Evolutionary conservation across 345 rosid genomes (phyloP).

Genomic region (Populus ilicifolia): DNA sequence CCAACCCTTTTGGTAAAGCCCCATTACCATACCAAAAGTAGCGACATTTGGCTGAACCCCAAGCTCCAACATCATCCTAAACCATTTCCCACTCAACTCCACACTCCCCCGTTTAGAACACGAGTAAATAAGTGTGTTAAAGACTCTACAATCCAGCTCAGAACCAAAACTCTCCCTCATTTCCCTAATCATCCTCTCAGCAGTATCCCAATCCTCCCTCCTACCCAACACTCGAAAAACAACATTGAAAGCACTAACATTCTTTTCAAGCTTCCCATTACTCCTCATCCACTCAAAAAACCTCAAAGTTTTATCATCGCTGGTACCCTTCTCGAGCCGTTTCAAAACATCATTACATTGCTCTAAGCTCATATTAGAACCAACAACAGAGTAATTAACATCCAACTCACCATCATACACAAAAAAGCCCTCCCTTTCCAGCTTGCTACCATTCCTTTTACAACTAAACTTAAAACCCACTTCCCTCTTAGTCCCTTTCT

Average conservation of each 20-base stretch:
- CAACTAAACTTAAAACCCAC: constrained; percentile 28
- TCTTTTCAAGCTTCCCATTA: constrained; percentile 55
- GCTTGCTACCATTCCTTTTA: constrained; percentile 29
- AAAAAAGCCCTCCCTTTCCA: constrained; percentile 33
- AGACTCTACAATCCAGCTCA: constrained; percentile 51
- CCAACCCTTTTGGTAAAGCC: constrained; percentile 72
- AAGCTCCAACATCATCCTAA: constrained; percentile 67
- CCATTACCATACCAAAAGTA: constrained; percentile 84
- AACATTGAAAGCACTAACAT: constrained; percentile 58
- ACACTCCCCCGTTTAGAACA: constrained; percentile 59
- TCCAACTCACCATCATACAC: constrained; percentile 43
- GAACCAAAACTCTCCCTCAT: constrained; percentile 26
- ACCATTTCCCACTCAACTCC: constrained; percentile 58
- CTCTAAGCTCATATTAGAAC: constrained; percentile 45
- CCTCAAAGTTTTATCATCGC: constrained; percentile 47
- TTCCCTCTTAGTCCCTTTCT: constrained; percentile 32
- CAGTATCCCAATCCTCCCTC: constrained; percentile 73
- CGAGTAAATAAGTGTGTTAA: constrained; percentile 62
- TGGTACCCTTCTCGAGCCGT: constrained; percentile 51
- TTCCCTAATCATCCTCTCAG: constrained; percentile 50
- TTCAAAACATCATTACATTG: constrained; percentile 59
- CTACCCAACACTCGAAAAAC: constrained; percentile 69
- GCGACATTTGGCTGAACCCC: constrained; percentile 72
- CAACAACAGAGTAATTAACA: constrained; percentile 46
- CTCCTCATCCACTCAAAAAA: constrained; percentile 84